Conservation (phyloP, 2,329 filamentous ascomycete species). For the Fusarium anguioides region DNA sequence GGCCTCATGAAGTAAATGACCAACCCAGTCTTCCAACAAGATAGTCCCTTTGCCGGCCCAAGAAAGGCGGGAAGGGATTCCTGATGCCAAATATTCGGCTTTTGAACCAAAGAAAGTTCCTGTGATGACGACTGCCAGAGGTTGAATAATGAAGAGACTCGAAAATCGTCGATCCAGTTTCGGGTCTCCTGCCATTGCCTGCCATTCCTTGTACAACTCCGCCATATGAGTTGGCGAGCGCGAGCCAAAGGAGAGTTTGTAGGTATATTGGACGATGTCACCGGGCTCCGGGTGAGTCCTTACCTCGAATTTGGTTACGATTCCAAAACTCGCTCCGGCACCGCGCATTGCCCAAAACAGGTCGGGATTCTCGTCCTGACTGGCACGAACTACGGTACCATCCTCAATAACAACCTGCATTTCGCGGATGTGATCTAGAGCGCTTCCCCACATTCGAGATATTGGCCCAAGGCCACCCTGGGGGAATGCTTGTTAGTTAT, state of each 20-base stretch:
- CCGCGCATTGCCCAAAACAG: constrained; percentile 69
- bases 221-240: constrained; percentile 60
- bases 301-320: constrained; percentile 68
- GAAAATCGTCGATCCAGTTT: constrained; percentile 68
- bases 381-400: constrained; percentile 62
- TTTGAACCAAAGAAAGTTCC: constrained; percentile 71
- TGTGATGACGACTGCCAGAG: constrained; percentile 65
- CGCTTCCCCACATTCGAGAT: constrained; percentile 68
- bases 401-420: constrained; percentile 65
- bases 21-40: constrained; percentile 72
- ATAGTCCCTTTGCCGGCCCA: constrained; percentile 53
- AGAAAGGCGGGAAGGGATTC: constrained; percentile 62
- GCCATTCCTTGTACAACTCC: constrained; percentile 66
- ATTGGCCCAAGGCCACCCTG: constrained; percentile 68
- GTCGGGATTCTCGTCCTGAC: constrained; percentile 59
- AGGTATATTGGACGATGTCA: constrained; percentile 69
- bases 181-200: constrained; percentile 64
- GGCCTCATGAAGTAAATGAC: constrained; percentile 63
- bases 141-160: constrained; percentile 65
- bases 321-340: constrained; percentile 66
- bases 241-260: constrained; percentile 61
- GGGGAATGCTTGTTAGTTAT: neutral
- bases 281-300: constrained; percentile 66
- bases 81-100: constrained; percentile 64
- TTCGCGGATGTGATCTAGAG: constrained; percentile 63